Evolutionary conservation across 2,329 filamentous ascomycete species (phyloP).

Genomic region (Hirsutella rhossiliensis): DNA sequence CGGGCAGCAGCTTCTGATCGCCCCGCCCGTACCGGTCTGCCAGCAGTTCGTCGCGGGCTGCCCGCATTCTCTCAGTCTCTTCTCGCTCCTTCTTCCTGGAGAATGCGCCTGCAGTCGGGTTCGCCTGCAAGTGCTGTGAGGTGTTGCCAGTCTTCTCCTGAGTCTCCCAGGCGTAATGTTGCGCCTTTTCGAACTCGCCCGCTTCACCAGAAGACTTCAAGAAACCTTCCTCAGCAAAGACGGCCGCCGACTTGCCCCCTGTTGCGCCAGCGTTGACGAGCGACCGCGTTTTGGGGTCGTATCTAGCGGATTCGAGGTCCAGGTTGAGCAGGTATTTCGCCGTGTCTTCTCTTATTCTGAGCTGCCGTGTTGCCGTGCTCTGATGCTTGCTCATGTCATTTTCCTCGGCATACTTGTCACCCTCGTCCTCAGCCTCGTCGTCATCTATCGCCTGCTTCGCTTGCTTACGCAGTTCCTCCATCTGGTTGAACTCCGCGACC

Average conservation of each 20-base stretch:
- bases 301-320: slow-evolving; percentile 91
- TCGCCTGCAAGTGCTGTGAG: slow-evolving; percentile 83
- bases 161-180: slow-evolving; percentile 87
- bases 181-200: slow-evolving; percentile 80
- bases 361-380: slow-evolving; percentile 77
- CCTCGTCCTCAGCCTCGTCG: slow-evolving; percentile 41
- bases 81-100: slow-evolving; percentile 68
- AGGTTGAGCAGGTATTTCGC: slow-evolving; percentile 94
- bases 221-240: slow-evolving; percentile 90
- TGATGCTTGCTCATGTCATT: slow-evolving; percentile 94
- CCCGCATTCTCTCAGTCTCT: slow-evolving; percentile 57
- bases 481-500: slow-evolving; percentile 78
- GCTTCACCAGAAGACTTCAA: slow-evolving; percentile 82
- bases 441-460: slow-evolving; percentile 28
- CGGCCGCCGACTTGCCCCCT: slow-evolving; percentile 63
- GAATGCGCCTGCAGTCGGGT: slow-evolving; percentile 85
- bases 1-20: slow-evolving; percentile 41
- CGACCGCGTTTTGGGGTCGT: slow-evolving; percentile 89
- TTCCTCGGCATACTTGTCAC: slow-evolving; percentile 80
- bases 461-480: slow-evolving; percentile 61
- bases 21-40: slow-evolving; percentile 73
- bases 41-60: slow-evolving; percentile 56
- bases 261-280: slow-evolving; percentile 80
- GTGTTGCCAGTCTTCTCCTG: slow-evolving; percentile 74
- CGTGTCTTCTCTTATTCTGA: slow-evolving; percentile 89